These are phyloP conservation scores for Nigrograna mackinnonii DNA, from an alignment of 2,329 filamentous ascomycete species.

Conservation along the genomic window DNA sequence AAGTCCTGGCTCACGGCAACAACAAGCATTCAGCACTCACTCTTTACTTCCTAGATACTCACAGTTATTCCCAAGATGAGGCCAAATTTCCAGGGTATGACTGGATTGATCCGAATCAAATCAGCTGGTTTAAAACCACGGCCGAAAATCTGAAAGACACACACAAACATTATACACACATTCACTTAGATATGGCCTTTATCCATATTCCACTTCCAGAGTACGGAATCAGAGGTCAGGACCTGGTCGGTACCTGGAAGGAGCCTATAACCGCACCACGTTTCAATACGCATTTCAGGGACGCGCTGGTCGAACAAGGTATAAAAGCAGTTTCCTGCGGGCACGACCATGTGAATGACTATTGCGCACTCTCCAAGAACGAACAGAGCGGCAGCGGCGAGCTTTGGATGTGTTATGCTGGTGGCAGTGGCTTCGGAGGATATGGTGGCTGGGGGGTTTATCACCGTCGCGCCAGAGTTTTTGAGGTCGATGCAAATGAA, in stretches of 20 bases:
- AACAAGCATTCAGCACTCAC: slow-evolving; percentile 89
- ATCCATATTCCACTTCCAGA: slow-evolving; percentile 97
- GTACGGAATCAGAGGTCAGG: slow-evolving; percentile 67
- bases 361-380: slow-evolving; percentile 70
- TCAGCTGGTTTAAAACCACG: slow-evolving; percentile 89
- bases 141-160: slow-evolving; percentile 68
- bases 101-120: slow-evolving; percentile 94
- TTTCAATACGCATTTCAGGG: slow-evolving; percentile 91
- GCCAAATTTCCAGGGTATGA: slow-evolving; percentile 90
- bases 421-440: slow-evolving; percentile 88
- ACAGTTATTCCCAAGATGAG: slow-evolving; percentile 89
- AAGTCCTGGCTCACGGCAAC: slow-evolving; percentile 78
- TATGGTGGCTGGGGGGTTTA: slow-evolving; percentile 91
- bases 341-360: slow-evolving; percentile 97
- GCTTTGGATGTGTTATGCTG: slow-evolving; percentile 98
- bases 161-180: slow-evolving; percentile 83
- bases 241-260: slow-evolving; percentile 66
- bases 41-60: slow-evolving; percentile 92
- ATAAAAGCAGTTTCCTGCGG: slow-evolving; percentile 88
- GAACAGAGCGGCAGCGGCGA: slow-evolving; percentile 54
- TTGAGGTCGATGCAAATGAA: slow-evolving; percentile 90
- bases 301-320: slow-evolving; percentile 84
- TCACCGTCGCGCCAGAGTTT: slow-evolving; percentile 81
- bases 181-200: slow-evolving; percentile 94
- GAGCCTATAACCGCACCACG: slow-evolving; percentile 85